A percentile compares a stretch with the other conserved stretches of the same genome.
phyloP scores from a whole-genome alignment of 306 rosid species.

The Prunus campanulata region DNA sequence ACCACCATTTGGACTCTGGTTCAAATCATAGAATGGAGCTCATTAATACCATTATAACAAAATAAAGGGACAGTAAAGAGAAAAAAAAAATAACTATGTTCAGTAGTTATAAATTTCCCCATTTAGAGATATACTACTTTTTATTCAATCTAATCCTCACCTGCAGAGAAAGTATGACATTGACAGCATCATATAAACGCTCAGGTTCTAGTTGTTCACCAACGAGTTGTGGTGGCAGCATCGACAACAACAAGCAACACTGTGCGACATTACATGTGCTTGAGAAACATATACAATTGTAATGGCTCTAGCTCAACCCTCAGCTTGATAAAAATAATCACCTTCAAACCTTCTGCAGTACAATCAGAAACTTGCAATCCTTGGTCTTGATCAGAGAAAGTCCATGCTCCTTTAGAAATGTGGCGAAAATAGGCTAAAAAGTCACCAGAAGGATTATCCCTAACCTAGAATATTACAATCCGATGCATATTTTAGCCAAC shows the following conservation, averaged over 20 bases:
- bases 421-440: conserved; percentile 26
- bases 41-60: not conserved
- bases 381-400: conserved; percentile 42
- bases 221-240: not conserved
- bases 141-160: not conserved
- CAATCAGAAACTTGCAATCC: conserved; percentile 45
- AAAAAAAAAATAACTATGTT: too few relatives aligned
- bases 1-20: conserved; percentile 81
- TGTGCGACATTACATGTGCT: not conserved
- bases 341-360: conserved; percentile 41
- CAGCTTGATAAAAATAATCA: not conserved
- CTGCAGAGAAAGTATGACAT: conserved; percentile 25
- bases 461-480: not conserved
- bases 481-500: not conserved
- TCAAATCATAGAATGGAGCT: conserved; percentile 27
- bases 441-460: conserved; percentile 30
- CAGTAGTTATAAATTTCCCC: not conserved
- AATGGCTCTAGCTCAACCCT: not conserved
- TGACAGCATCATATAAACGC: conserved; percentile 28
- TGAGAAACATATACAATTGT: too few relatives aligned
- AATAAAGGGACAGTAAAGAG: not conserved
- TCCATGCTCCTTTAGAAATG: conserved; percentile 41
- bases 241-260: not conserved
- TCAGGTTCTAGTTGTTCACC: conserved; percentile 27
- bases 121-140: too few relatives aligned